Evolutionary conservation across 73 alveolate species (phyloP), one percentile per base, ranked within the genome.

Genomic region (Breviolum minutum): DNA sequence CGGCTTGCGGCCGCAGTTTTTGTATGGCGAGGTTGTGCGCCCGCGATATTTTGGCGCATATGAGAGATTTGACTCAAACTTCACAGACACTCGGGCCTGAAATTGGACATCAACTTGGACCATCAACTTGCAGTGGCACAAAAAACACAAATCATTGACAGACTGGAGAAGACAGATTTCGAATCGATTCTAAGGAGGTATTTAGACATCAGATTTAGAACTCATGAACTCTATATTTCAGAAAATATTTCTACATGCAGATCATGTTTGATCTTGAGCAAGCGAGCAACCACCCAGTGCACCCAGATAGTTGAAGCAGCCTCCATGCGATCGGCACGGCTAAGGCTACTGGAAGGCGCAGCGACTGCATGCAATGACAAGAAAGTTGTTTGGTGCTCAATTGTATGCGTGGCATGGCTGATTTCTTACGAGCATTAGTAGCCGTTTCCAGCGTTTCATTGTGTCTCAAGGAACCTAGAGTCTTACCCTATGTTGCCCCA

Each of bases 291-390:
- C 54, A 40, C 54, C 54, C 54, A 40, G 0, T 40, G 5, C 54
- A 40, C 54, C 54, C 54, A 40, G 54, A 40, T 40, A 40, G 54
- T 40, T 40, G 5, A 40, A 40, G 54, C 54, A 40, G 54, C 54
- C 54, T 40, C 54, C 54, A 40, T 40, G 54, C 54, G 54, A 40
- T 40, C 54, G 54, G 54, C 54, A 22, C 83, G 32, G 92, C 74
- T 60, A 73, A 85, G 94, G 94, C 79, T 85, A 27, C 40, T 85
- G 29, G 94, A 85, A 85, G 94, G 94, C 24, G 94, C 94, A 8
- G 76, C 94, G 79, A 85, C 94, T n/a, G 94, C 94, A 40, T 85
- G 94, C 69, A 62, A 62, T 24, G 69, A 62, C 29, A n/a, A 85
- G 26, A 24, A 26, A 16, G 29, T 85, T 54, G 94, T 27, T 4